Base-by-base conservation (phyloP, 1,284 basidiomycete genomes). In the Cerrena zonata region DNA sequence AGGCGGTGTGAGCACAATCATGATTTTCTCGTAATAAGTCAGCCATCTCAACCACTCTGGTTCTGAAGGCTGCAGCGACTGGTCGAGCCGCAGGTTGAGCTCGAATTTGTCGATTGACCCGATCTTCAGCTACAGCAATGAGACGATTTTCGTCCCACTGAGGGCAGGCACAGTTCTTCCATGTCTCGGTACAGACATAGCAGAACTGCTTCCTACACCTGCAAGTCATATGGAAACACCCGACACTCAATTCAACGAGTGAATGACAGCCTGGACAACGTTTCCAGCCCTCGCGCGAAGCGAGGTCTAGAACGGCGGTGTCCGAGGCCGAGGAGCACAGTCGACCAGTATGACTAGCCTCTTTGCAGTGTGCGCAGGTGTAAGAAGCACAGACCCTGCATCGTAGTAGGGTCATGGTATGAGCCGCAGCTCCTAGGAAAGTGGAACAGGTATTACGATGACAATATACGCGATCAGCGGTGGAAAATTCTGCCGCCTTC, bases 101-200 rank as follows among this genome's bases (percentile, higher is more conserved):
- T 3, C 24, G 69, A 19, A 69, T 54, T 45, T 70, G 67, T 38
- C 73, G 69, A n/a, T 56, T 56, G 3, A 67, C 65, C 23, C 60
- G 54, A 22, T 60, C 47, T 39, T 60, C 50, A 5, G 64, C 66
- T 3, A 54, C 59, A 0, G 57, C 61, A 1, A 73, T 1, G 2
- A 80, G 64, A 23, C 72, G 61, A 0, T 51, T 43, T 55, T 82
- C 79, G 19, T 81, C 78, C 77, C 79, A 82, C 39, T 80, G 78
- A 0, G 67, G 67, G 53, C 80, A 83, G 1, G 2, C 11, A 53
- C 79, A 81, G 0, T 62, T 67, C 64, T 79, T 81, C 80, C 80
- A 81, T 2, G 52, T 65, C 15, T 60, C 71, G 0, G 75, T 76
- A 55, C 80, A 83, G 2, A 78, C 52, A 54, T 82, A 69, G 53